Evolutionary conservation across 441 rosid genomes (phyloP), one percentile per base, ranked within the genome.

Genomic region (Populus hybrid): DNA sequence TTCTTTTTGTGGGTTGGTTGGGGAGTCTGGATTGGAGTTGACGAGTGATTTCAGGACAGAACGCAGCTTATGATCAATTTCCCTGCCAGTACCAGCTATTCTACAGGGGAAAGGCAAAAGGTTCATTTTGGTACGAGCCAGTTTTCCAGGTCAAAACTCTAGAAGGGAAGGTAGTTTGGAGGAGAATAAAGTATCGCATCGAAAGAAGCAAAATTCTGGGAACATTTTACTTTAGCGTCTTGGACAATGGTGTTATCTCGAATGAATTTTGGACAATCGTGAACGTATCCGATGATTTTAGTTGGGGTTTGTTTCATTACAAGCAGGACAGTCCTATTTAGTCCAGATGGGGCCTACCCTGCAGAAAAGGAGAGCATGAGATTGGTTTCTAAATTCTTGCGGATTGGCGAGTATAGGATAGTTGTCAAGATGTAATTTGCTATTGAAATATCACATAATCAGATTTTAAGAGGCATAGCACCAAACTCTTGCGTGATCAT

Each of bases 21-120:
- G 96, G 95, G 64, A 82, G 71, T 50, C 76, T 92, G 70, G 92
- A 87, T 45, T 93, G 98, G 95, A 95, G 99, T 71, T 95, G 98
- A 96, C 91, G 97, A 63, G 99, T 95, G 1, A 87, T 83, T 61
- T 94, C 99, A 0, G 99, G 98, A 61, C 96, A 95, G 72, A 95
- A 95, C 81, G 98, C 99, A 1, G 98, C 96, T 72, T 95, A 95
- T 61, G 98, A 95, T 81, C 97, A 95, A 74, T 95, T 95, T 78
- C 98, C 99, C 0, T 95, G 97, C 85, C 98, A 95, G 82, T 93
- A 86, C 80, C 99, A 92, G 83, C 86, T 95, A 53, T 89, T 95
- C 82, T 95, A 95, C 77, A 81, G 96, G 74, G 98, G 99, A 65
- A 95, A 88, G 85, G 97, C 94, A n/a, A 95, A 90, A 77, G 93